Percentiles rank a stretch among this genome's conserved stretches.
phyloP scores from a whole-genome alignment of 306 rosid species.

The Lithocarpus polystachyus region DNA sequence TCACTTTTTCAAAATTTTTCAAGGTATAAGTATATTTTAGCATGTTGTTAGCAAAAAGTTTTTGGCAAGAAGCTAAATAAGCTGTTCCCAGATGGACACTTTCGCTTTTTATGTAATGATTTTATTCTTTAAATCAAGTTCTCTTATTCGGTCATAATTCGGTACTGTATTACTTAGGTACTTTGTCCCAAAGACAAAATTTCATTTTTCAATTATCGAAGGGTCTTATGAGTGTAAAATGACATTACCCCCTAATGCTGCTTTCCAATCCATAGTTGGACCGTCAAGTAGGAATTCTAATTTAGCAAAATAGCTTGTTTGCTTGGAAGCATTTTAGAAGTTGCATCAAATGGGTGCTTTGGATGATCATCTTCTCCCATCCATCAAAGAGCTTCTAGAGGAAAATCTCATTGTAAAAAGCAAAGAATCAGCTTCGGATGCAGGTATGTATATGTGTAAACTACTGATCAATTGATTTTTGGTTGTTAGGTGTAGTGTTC shows the following conservation, averaged over 20 bases:
- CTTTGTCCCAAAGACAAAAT: slow-evolving; percentile 51
- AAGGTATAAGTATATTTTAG: too few relatives aligned
- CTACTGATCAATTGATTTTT: slow-evolving; percentile 1
- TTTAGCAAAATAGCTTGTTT: slow-evolving; percentile 69
- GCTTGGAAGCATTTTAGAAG: slow-evolving; percentile 90
- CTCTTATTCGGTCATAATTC: slow-evolving; percentile 16
- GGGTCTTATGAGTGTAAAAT: slow-evolving; percentile 54
- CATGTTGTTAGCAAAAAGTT: too few relatives aligned
- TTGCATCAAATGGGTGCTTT: slow-evolving; percentile 81
- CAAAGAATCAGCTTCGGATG: slow-evolving; percentile 51
- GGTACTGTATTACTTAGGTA: slow-evolving; percentile 45
- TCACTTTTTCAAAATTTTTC: too few relatives aligned
- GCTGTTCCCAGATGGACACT: neutral
- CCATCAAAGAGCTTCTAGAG: slow-evolving; percentile 37
- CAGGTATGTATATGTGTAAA: slow-evolving; percentile 47
- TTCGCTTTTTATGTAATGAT: slow-evolving; percentile 1
- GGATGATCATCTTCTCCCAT: slow-evolving; percentile 75
- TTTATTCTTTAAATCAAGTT: neutral
- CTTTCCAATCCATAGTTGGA: slow-evolving; percentile 67
- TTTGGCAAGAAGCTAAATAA: too few relatives aligned
- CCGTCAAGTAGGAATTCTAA: slow-evolving; percentile 49
- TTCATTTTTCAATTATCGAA: slow-evolving; percentile 36
- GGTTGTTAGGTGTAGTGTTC: neutral
- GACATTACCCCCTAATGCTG: slow-evolving; percentile 66
- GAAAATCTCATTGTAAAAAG: slow-evolving; percentile 27